Evolutionary conservation across 352 stramenopile genomes (phyloP), one percentile per base, ranked within the genome.

Genomic region (Globisporangium apiculatum): DNA sequence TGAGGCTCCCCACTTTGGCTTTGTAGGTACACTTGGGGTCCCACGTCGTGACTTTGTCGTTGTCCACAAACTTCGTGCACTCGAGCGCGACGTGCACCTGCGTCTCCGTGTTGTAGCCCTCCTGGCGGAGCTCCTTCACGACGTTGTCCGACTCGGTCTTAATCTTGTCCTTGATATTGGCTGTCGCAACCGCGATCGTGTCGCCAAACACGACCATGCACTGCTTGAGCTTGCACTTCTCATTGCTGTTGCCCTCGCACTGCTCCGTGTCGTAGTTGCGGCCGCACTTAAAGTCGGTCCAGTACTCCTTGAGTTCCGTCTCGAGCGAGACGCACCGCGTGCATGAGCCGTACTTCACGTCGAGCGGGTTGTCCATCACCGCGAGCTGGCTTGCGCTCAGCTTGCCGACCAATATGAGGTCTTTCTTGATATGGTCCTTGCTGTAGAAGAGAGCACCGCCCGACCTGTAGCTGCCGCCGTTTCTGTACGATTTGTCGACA

Each of bases 51-150:
- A 40, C 15, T 31, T 31, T 31, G 38, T 41, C 40, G 7, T 51
- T 57, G 24, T 56, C 57, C 4, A 46, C 37, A 35, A 62, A 62
- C 49, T 24, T 9, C 14, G 49, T 57, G 55, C 81, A 91, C 46
- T 76, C 58, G 11, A 91, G 57, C n/a, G 70, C 62, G 18, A 70
- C 72, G 58, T 91, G 81, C n/a, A 89, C 71, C 57, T 91, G 74
- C 12, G 81, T 86, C 15, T 67, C 55, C 0, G 76, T 72, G 49
- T 87, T 72, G 53, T 75, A 87, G n/a, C 59, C 69, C 18, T 73
- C 41, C 37, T 71, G 40, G 14, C 62, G 45, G 36, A 84, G 57
- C 15, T 75, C 51, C 8, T 55, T 36, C 5, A 87, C 48, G 31
- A 87, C 75, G 10, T 54, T 38, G 17, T 75, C 46, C 0, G 81